phyloP scores from a whole-genome alignment of 306 rosid species.

The Castanea mollissima region DNA sequence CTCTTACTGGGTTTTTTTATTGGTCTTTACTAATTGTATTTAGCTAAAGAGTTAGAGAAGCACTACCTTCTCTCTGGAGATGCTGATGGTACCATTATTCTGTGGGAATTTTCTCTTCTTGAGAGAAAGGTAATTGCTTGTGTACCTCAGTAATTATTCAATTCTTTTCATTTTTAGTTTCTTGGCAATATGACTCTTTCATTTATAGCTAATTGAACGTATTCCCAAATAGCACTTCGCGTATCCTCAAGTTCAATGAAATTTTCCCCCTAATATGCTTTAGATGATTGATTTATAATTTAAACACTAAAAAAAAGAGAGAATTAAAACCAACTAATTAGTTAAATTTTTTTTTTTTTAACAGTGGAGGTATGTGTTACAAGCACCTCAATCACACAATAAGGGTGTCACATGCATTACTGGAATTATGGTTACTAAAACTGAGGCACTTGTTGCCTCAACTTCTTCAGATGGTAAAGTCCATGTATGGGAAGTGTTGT shows the following conservation, averaged over 20 bases:
- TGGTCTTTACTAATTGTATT: not conserved
- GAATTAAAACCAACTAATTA: not conserved
- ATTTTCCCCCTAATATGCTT: not conserved
- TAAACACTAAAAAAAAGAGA: not conserved
- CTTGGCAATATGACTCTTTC: not conserved
- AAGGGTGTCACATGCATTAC: constrained; percentile 93
- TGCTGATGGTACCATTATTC: constrained; percentile 68
- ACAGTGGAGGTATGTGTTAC: constrained; percentile 80
- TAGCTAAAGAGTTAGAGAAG: constrained; percentile 64
- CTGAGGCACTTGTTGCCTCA: constrained; percentile 74
- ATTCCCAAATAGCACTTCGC: not conserved
- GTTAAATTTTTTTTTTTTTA: not conserved
- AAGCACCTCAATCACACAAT: constrained; percentile 72
- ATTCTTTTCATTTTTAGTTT: not conserved
- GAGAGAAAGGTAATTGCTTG: constrained; percentile 57
- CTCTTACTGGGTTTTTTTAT: not conserved
- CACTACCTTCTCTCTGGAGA: constrained; percentile 91
- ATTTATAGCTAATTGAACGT: not conserved
- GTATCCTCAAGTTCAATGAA: not conserved
- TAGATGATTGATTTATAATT: constrained; percentile 11
- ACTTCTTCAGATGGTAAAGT: constrained; percentile 78
- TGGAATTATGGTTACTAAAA: constrained; percentile 74
- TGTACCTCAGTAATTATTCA: not conserved
- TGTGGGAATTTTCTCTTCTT: constrained; percentile 70
- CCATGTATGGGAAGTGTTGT: constrained; percentile 64